Evolutionary conservation across 2,329 filamentous ascomycete genomes (phyloP), one percentile per base, ranked within the genome.

Genomic region (Curvularia lunata): DNA sequence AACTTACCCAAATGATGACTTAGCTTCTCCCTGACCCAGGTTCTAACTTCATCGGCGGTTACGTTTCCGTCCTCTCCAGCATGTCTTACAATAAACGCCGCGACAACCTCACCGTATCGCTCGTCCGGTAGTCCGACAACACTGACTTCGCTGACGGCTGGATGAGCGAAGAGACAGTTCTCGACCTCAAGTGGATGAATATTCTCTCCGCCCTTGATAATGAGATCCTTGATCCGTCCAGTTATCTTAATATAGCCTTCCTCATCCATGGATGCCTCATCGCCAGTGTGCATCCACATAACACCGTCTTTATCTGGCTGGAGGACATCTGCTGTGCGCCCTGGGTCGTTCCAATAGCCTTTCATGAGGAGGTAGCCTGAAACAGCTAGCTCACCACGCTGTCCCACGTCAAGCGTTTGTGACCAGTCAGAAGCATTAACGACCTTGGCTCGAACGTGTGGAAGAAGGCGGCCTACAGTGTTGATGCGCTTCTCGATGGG

Each of bases 121-220:
- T 89, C 86, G 74, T 97, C 92, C 0, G 90, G 88, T 0, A 98
- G 79, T 0, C 93, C 95, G 0, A 96, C 91, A 1, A 97, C 91
- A 63, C 88, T 91, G 3, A 87, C 91, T 63, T 97, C 92, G 13
- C 83, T 81, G 0, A 98, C 82, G 3, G 82, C 81, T 1, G 86
- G 83, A 71, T 94, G 88, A 40, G 85, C 85, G 60, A 96, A 87
- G 5, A 98, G 83, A 65, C 88, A 94, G 72, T 96, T 93, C 76
- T 99, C 95, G 3, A 98, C 84, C 76, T 98, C 95, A 5, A 97
- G 82, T 0, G 95, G 95, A 75, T 97, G 91, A 54, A 97, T 97
- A 74, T 99, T 99, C 75, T 98, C 95, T 23, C 95, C 95, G 27
- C 91, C 94, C 25, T 92, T 86, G 73, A 98, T 98, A 68, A 99